These are phyloP conservation scores for Trichoderma erinaceum DNA, from an alignment of 495 filamentous ascomycete species.

Conservation along the genomic window DNA sequence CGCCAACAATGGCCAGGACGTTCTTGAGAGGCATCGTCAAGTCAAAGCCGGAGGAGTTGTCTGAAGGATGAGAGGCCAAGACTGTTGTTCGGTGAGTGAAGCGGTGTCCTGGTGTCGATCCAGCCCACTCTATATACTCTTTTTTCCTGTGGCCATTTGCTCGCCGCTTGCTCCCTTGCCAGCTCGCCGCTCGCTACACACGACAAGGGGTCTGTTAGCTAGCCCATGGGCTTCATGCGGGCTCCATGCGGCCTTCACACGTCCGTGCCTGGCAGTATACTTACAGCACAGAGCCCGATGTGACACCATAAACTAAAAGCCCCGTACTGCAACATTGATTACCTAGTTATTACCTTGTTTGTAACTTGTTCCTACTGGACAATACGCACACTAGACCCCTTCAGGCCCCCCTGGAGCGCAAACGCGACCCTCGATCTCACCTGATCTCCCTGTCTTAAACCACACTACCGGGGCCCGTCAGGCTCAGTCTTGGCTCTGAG, in stretches of 20 bases:
- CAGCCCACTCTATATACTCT: background rate
- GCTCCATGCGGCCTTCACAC: conserved; percentile 3
- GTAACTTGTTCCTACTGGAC: too few relatives aligned
- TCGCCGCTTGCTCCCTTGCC: background rate
- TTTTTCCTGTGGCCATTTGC: background rate
- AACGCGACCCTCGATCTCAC: conserved; percentile 4
- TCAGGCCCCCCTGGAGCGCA: background rate
- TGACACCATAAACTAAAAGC: background rate
- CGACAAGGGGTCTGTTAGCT: background rate
- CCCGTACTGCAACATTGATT: background rate
- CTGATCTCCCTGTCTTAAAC: background rate
- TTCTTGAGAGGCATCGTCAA: conserved; percentile 12
- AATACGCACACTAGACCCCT: too few relatives aligned
- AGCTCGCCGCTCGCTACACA: background rate
- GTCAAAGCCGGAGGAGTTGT: background rate
- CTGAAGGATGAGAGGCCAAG: background rate
- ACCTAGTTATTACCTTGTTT: background rate
- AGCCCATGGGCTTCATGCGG: background rate
- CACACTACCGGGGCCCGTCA: background rate
- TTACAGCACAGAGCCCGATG: background rate
- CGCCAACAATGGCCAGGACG: conserved; percentile 1
- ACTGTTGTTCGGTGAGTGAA: background rate
- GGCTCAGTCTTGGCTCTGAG: background rate
- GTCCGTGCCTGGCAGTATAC: conserved; percentile 4
- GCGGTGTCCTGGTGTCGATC: background rate